Conservation (phyloP, 2,329 filamentous ascomycete genomes). For the Diaporthe velutina region DNA sequence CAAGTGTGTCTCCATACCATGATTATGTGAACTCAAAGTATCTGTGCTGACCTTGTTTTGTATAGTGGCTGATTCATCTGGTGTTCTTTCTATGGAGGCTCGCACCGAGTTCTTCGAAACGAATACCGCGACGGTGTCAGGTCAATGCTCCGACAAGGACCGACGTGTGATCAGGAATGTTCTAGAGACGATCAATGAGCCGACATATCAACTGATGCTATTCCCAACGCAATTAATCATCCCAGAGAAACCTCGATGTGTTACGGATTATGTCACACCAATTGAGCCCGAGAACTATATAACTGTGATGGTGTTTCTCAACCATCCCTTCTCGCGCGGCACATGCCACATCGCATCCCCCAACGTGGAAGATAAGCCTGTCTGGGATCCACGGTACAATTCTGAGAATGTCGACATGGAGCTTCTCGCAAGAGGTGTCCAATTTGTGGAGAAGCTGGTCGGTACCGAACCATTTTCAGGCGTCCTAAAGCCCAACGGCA, state of each 20-base stretch:
- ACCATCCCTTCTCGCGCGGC: conserved; percentile 69
- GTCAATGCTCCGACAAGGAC: neutral
- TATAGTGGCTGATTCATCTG: conserved; percentile 17
- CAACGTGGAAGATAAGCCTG: conserved; percentile 55
- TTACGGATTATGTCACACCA: conserved; percentile 43
- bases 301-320: conserved; percentile 64
- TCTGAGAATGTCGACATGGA: conserved; percentile 60
- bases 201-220: conserved; percentile 45
- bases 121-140: neutral
- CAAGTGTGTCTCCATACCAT: conserved; percentile 3
- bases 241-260: conserved; percentile 40
- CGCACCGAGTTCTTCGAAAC: conserved; percentile 12
- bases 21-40: neutral
- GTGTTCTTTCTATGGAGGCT: conserved; percentile 1
- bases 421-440: conserved; percentile 55
- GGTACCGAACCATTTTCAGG: conserved; percentile 52
- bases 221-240: conserved; percentile 44
- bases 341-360: conserved; percentile 64
- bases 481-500: conserved; percentile 50
- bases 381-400: conserved; percentile 68
- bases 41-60: neutral
- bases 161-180: neutral
- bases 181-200: conserved; percentile 39
- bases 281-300: conserved; percentile 59
- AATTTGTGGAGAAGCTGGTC: conserved; percentile 55